Evolutionary conservation across 257 asterid genomes (phyloP), one percentile per base, ranked within the genome.

Genomic region (Verbascum thapsus): DNA sequence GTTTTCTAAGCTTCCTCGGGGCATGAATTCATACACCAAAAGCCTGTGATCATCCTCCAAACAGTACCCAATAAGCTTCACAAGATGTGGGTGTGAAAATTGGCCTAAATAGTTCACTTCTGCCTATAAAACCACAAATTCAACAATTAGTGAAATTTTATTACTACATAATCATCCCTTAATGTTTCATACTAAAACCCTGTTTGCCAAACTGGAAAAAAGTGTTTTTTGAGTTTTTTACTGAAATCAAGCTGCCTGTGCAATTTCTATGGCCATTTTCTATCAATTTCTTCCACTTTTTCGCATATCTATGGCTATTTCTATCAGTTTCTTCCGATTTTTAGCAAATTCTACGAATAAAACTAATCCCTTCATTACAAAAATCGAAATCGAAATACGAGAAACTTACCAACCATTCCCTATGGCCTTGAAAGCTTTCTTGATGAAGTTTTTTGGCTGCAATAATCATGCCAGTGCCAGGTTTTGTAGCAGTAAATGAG

Each of bases 391-490:
- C 20, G 13, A 5, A 18, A 62, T 12, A 52, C 9, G 5, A 66
- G 45, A 62, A 60, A 72, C 91, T 85, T 68, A 91, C 98, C 86
- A 91, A 71, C 96, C 96, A 91, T 71, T 88, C 98, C 47, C 79
- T 58, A 60, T 88, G 96, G 39, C 98, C 95, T 61, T 91, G 96
- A 64, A 59, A 76, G 44, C 95, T 80, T 52, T 84, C 86, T 75
- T 78, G 90, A 66, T 84, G 79, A n/a, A 88, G 88, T 63, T 78
- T 85, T 71, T 85, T 91, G 5, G 88, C 98, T 17, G 96, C 96
- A 66, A 91, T 70, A 42, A 79, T 74, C 67, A 81, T 49, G 34
- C 98, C 96, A 0, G 95, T 77, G 38, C 96, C 95, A 0, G 96
- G 92, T 70, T 83, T 88, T 40, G 95, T 53, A 37, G 95, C 91